Percentiles rank a stretch among this genome's conserved stretches.
phyloP scores from a whole-genome alignment of 257 asterid species.

The Cruciata laevipes region DNA sequence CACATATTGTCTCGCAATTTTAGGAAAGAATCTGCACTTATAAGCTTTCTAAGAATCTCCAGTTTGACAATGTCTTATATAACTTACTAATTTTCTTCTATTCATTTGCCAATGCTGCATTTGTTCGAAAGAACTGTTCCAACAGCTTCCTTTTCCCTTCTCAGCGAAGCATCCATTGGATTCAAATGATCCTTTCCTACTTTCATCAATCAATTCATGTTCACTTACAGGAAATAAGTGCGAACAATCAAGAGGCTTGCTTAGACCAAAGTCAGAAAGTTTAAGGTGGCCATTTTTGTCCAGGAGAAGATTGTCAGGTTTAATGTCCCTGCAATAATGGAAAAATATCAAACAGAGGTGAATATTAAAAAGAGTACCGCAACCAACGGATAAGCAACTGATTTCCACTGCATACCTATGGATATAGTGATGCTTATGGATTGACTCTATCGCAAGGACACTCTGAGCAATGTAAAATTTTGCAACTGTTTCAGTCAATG shows the following conservation, averaged over 20 bases:
- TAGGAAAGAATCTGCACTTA: not conserved
- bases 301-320: slow-evolving; percentile 74
- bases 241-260: slow-evolving; percentile 66
- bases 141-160: slow-evolving; percentile 42
- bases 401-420: slow-evolving; percentile 34
- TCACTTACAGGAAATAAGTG: slow-evolving; percentile 61
- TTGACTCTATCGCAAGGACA: slow-evolving; percentile 79
- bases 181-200: slow-evolving; percentile 48
- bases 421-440: slow-evolving; percentile 67
- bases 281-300: slow-evolving; percentile 65
- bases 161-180: slow-evolving; percentile 45
- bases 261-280: slow-evolving; percentile 78
- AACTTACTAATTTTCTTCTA: slow-evolving; percentile 73
- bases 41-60: not conserved
- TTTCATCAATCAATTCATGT: slow-evolving; percentile 56
- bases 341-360: not conserved
- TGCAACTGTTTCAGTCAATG: slow-evolving; percentile 74
- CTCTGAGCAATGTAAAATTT: slow-evolving; percentile 74
- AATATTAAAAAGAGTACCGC: not conserved
- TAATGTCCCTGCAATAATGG: slow-evolving; percentile 52
- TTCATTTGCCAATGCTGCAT: slow-evolving; percentile 91
- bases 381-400: not conserved
- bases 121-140: slow-evolving; percentile 83
- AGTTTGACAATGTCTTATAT: not conserved
- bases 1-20: not conserved